These are phyloP conservation scores for Liquidambar formosana DNA, from an alignment of 164 flowering plant genomes.

Conservation along the genomic window DNA sequence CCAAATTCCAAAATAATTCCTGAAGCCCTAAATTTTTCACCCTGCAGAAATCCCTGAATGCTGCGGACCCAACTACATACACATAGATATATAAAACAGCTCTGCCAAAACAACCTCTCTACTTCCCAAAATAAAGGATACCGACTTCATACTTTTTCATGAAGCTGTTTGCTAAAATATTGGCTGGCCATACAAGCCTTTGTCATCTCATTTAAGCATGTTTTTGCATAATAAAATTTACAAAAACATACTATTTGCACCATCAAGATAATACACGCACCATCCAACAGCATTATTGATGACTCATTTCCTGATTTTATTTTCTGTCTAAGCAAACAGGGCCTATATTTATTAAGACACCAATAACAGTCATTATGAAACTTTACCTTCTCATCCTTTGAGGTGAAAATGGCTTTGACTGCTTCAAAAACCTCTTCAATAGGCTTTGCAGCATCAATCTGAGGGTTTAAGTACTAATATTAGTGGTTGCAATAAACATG, in stretches of 20 bases:
- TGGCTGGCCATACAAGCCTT: background rate
- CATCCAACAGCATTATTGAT: too few relatives aligned
- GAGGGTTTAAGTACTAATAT: conserved; percentile 2
- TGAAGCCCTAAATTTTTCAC: background rate
- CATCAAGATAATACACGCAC: too few relatives aligned
- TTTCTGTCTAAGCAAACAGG: background rate
- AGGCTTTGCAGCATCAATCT: conserved; percentile 90
- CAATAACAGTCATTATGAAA: background rate
- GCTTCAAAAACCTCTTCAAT: conserved; percentile 74
- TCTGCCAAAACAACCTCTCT: too few relatives aligned
- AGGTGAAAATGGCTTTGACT: conserved; percentile 60
- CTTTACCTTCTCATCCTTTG: conserved; percentile 49
- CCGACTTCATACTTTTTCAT: background rate
- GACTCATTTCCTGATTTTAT: background rate
- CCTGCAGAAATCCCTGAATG: background rate
- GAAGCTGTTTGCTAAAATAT: background rate
- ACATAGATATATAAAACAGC: too few relatives aligned
- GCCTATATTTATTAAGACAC: background rate
- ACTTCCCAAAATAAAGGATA: background rate
- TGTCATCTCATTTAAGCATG: background rate
- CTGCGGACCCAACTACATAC: background rate
- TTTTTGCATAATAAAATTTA: background rate
- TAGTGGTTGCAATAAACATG: background rate
- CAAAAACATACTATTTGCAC: background rate
- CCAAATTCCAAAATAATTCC: background rate